phyloP scores from a whole-genome alignment of 768 basidiomycete species.

The Epithele typhae region DNA sequence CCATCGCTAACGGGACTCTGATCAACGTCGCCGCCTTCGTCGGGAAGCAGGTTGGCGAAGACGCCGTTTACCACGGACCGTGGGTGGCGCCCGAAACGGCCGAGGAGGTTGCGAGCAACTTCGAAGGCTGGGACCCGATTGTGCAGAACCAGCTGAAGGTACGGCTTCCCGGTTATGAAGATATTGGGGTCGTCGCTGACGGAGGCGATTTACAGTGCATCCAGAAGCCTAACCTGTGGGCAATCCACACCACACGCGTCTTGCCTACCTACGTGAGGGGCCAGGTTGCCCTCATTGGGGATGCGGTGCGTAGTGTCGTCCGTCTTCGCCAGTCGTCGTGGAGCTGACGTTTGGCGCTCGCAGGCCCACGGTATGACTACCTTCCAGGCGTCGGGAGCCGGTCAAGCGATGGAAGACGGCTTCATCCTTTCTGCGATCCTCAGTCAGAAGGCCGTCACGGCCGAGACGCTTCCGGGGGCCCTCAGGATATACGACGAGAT shows the following conservation, averaged over 20 bases:
- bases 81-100: constrained; percentile 11
- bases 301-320: background rate
- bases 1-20: constrained; percentile 18
- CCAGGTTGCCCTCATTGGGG: background rate
- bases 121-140: constrained; percentile 19
- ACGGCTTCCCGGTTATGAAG: background rate
- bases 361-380: constrained; percentile 12
- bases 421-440: constrained; percentile 28
- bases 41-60: constrained; percentile 14
- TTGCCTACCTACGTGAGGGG: background rate
- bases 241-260: background rate
- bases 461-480: constrained; percentile 21
- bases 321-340: background rate
- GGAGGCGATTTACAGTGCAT: background rate
- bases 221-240: background rate
- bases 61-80: constrained; percentile 17
- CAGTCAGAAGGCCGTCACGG: constrained; percentile 19
- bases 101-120: constrained; percentile 17
- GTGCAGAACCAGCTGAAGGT: constrained; percentile 20
- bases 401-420: constrained; percentile 22
- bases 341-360: background rate
- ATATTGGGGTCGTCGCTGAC: background rate
- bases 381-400: constrained; percentile 7
- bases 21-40: constrained; percentile 24
- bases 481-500: constrained; percentile 29